A percentile compares a stretch with the other conserved stretches of the same genome.
Evolutionary conservation across 768 basidiomycete genomes (phyloP).

Genomic region (Suillus spraguei): DNA sequence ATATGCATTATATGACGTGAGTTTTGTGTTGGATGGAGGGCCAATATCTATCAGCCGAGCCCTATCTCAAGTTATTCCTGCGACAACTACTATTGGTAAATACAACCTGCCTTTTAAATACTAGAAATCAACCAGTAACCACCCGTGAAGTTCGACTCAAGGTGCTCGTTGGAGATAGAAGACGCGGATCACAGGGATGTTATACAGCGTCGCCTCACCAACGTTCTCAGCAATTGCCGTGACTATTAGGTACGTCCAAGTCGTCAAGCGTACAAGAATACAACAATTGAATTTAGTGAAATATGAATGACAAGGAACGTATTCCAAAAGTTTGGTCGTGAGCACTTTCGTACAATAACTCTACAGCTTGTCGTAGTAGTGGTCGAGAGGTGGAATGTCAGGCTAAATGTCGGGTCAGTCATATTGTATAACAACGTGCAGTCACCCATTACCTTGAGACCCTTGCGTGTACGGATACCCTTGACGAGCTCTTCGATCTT

Average conservation of each 20-base stretch:
- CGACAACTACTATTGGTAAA: too few species aligned
- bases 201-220: not conserved
- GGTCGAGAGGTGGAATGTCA: conserved; percentile 85
- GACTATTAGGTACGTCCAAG: not conserved
- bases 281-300: conserved; percentile 16
- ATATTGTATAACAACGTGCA: not conserved
- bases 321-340: conserved; percentile 15
- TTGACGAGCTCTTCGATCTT: conserved; percentile 87
- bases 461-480: conserved; percentile 88
- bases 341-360: conserved; percentile 12
- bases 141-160: not conserved
- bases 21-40: too few species aligned
- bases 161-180: not conserved
- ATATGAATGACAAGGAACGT: conserved; percentile 22
- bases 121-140: not conserved
- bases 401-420: conserved; percentile 48
- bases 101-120: not conserved
- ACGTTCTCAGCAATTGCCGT: not conserved
- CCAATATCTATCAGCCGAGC: too few species aligned
- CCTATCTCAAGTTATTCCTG: not conserved
- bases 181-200: not conserved
- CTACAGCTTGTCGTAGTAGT: conserved; percentile 94
- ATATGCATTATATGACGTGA: too few species aligned
- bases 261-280: conserved; percentile 14
- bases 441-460: conserved; percentile 72